Evolutionary conservation across 2,329 filamentous ascomycete species (phyloP).

Genomic region (Fusarium xylarioides): DNA sequence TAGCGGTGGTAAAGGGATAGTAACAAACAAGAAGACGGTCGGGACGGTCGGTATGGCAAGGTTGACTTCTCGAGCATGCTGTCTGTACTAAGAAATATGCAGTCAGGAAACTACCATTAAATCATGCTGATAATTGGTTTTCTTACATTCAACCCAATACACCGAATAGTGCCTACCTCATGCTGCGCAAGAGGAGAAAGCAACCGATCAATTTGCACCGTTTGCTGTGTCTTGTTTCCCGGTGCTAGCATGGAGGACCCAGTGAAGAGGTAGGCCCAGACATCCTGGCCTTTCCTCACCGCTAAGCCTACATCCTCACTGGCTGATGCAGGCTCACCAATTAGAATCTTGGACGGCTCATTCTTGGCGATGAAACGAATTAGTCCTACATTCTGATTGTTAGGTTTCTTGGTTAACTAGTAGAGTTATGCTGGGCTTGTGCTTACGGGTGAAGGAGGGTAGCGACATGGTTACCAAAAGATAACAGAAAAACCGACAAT

Average conservation of each 20-base stretch:
- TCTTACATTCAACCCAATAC: background rate
- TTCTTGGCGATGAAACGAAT: background rate
- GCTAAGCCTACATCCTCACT: background rate
- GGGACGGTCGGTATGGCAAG: background rate
- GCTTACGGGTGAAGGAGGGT: background rate
- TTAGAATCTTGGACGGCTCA: background rate
- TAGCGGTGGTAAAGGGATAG: too few species aligned
- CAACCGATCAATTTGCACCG: background rate
- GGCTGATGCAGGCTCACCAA: background rate
- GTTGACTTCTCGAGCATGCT: background rate
- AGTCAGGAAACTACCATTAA: background rate
- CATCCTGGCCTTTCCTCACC: background rate
- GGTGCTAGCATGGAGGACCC: background rate
- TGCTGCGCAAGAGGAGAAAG: background rate
- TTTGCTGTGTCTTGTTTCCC: background rate
- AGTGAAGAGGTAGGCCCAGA: background rate
- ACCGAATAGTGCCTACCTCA: background rate
- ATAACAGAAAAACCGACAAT: too few species aligned
- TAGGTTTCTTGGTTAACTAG: background rate
- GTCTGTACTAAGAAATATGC: background rate
- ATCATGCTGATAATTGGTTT: background rate
- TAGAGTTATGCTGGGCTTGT: too few species aligned
- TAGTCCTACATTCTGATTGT: background rate
- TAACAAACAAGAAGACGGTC: background rate
- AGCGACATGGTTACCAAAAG: background rate